Percentiles rank a stretch among this genome's conserved stretches.
phyloP scores from a whole-genome alignment of 2,329 filamentous ascomycete species.

The Xylaria sp. region DNA sequence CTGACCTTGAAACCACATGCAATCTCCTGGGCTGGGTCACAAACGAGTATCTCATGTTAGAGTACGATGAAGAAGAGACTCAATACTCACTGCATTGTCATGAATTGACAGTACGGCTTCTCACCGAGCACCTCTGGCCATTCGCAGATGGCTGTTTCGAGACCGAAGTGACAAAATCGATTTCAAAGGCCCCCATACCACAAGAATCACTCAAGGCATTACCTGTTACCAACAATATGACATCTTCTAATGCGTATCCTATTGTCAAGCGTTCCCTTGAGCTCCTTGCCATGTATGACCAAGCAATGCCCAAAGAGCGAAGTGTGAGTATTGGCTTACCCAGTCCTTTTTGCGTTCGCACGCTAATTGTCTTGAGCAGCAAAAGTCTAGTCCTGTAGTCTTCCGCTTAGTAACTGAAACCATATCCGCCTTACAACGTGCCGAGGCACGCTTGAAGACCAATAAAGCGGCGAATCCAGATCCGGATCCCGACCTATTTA shows the following conservation, averaged over 20 bases:
- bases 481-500: conserved; percentile 86
- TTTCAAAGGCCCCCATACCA: conserved; percentile 60
- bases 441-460: conserved; percentile 75
- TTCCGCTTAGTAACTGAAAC: conserved; percentile 88
- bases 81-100: conserved; percentile 64
- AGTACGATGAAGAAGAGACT: conserved; percentile 67
- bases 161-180: conserved; percentile 65
- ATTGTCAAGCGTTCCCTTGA: conserved; percentile 68
- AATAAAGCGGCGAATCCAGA: conserved; percentile 63
- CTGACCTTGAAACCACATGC: conserved; percentile 63
- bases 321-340: conserved; percentile 58
- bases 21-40: conserved; percentile 68
- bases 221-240: conserved; percentile 59
- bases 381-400: conserved; percentile 65
- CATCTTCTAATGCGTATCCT: conserved; percentile 68
- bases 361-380: conserved; percentile 51
- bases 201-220: conserved; percentile 63
- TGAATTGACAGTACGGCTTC: conserved; percentile 65
- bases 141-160: conserved; percentile 67
- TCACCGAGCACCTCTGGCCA: conserved; percentile 68
- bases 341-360: not conserved
- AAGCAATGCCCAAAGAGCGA: conserved; percentile 71
- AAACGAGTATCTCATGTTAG: conserved; percentile 66
- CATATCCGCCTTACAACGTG: conserved; percentile 82
- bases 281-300: conserved; percentile 70